These are phyloP conservation scores for Heliosperma pusillum DNA, from an alignment of 148 eudicot species.

Conservation along the genomic window DNA sequence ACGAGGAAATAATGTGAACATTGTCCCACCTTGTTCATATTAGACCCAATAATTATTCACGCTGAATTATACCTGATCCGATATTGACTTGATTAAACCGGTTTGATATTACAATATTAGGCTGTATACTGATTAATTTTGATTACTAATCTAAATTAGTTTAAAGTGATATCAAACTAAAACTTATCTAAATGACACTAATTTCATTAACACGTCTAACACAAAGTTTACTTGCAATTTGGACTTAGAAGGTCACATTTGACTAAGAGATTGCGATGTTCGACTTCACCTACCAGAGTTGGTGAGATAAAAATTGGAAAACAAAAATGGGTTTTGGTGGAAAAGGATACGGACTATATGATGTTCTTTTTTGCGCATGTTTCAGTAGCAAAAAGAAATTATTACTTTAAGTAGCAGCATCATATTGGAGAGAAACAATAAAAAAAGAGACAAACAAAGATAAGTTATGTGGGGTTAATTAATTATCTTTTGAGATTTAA, in stretches of 20 bases:
- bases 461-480: not conserved
- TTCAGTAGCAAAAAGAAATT: not conserved
- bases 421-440: not conserved
- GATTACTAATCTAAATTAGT: too few relatives aligned
- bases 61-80: too few relatives aligned
- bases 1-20: too few relatives aligned
- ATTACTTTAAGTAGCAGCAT: not conserved
- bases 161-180: too few relatives aligned
- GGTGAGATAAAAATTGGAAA: not conserved
- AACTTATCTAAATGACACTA: too few relatives aligned
- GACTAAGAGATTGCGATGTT: not conserved
- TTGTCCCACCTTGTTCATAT: too few relatives aligned
- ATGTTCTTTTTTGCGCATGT: slow-evolving; percentile 8
- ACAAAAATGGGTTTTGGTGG: not conserved
- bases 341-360: not conserved
- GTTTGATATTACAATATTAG: too few relatives aligned
- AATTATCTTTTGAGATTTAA: not conserved
- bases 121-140: too few relatives aligned
- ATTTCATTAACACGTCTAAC: too few relatives aligned
- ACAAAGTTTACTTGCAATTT: too few relatives aligned
- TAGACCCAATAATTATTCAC: too few relatives aligned
- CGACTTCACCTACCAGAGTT: slow-evolving; percentile 15
- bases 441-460: not conserved
- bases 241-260: not conserved
- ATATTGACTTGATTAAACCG: too few relatives aligned